Base-by-base conservation (phyloP, 2,329 filamentous ascomycete species). In the Penicillium crustosum region DNA sequence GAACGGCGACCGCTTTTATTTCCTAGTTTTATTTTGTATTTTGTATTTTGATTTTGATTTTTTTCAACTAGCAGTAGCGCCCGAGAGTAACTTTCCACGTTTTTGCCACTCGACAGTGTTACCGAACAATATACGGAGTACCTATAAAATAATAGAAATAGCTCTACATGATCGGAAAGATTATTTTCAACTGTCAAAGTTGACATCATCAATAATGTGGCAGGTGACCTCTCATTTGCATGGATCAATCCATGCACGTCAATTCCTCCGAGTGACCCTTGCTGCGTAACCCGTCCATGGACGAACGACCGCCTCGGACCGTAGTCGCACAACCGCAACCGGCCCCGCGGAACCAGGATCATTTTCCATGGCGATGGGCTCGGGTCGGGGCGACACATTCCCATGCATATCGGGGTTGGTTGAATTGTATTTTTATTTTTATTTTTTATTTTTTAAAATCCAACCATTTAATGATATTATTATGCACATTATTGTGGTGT, bases 251-350 rank as follows among this genome's bases (percentile, higher is more conserved):
- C 39, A 52, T 58, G 54, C 60, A 53, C 57, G 55, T 57, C 57
- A 57, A 59, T 56, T 61, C 57, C 49, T 59, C 57, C 57, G 53
- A 55, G 47, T 59, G 27, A 59, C 47, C 42, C 38, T 45, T 43
- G 42, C 42, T 41, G 53, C 44, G 44, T 58, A 49, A 52, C 49
- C 53, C 53, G 54, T 44, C 59, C 58, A 51, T 60, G 62, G 54
- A 52, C 56, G 55, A 68, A 64, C 64, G 60, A 65, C 62, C 69
- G 68, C 69, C 66, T 70, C 70, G 69, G 69, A 67, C 70, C 69
- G 68, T 71, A 65, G 65, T 68, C 63, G 65, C 66, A 68, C 67
- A 67, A 64, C 66, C 63, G 67, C 64, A 65, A 66, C 65, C 65
- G 64, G 64, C 61, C 66, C 63, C 65, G 65, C 63, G 59, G 61